Conservation (phyloP, 768 basidiomycete genomes). For the Omphalotus guepiniiformis region DNA sequence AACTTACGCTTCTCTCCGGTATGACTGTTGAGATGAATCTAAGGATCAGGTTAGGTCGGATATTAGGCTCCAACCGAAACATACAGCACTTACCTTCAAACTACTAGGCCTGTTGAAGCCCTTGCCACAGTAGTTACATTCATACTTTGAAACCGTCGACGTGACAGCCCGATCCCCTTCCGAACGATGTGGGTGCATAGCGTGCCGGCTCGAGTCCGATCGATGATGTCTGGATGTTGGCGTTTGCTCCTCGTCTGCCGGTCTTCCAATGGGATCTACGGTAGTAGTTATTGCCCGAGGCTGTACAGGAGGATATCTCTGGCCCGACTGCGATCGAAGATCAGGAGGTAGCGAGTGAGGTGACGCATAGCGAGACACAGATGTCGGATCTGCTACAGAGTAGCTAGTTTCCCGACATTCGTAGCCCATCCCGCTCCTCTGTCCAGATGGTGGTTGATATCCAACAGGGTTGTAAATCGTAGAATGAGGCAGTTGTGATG, state of each 20-base stretch:
- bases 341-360: not conserved
- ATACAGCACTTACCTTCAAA: constrained; percentile 51
- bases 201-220: not conserved
- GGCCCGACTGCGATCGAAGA: not conserved
- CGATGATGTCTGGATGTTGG: constrained; percentile 16
- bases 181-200: too few species aligned
- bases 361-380: not conserved
- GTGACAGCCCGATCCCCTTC: not conserved
- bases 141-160: constrained; percentile 52
- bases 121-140: constrained; percentile 76
- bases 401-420: too few species aligned
- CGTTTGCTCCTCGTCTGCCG: constrained; percentile 35
- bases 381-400: too few species aligned
- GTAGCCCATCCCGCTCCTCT: too few species aligned
- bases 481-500: not conserved
- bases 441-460: too few species aligned
- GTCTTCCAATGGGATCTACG: constrained; percentile 6
- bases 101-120: constrained; percentile 81
- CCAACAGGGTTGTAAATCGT: too few species aligned
- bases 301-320: not conserved
- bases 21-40: constrained; percentile 85
- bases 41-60: constrained; percentile 5
- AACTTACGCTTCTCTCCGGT: constrained; percentile 80
- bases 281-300: constrained; percentile 22
- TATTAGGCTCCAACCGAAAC: not conserved